Percentiles rank a stretch among this genome's conserved stretches.
phyloP scores from a whole-genome alignment of 2,329 filamentous ascomycete species.

The Gaeumannomyces sp. region DNA sequence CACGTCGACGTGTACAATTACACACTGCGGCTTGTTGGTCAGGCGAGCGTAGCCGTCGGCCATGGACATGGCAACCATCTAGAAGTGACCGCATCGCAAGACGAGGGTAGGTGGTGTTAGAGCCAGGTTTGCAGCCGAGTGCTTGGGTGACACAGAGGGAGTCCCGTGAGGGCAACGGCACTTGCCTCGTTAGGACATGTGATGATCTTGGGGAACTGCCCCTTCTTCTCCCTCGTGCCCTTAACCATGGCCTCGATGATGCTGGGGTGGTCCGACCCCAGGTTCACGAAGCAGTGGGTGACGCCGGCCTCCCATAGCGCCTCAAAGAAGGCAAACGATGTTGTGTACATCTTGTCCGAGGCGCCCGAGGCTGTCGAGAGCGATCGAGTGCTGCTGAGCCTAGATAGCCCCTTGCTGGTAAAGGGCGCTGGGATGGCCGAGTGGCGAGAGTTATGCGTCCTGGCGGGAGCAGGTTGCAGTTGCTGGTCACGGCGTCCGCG shows the following conservation, averaged over 20 bases:
- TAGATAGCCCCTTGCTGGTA: not conserved
- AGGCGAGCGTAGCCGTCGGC: constrained; percentile 66
- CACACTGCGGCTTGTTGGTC: constrained; percentile 60
- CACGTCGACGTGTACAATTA: constrained; percentile 69
- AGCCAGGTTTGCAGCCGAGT: not conserved
- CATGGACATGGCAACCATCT: constrained; percentile 74
- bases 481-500: not conserved
- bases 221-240: constrained; percentile 57
- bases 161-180: too few relatives aligned
- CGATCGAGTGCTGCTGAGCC: not conserved
- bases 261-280: constrained; percentile 58
- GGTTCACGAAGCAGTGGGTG: constrained; percentile 53
- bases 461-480: not conserved
- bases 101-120: not conserved
- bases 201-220: constrained; percentile 58
- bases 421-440: not conserved
- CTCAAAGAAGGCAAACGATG: constrained; percentile 78
- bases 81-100: not conserved
- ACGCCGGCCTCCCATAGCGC: constrained; percentile 66
- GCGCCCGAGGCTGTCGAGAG: not conserved
- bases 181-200: constrained; percentile 67
- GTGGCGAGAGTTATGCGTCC: not conserved
- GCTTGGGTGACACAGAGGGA: not conserved
- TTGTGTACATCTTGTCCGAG: constrained; percentile 51
- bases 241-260: constrained; percentile 73